Percentiles rank a stretch among this genome's conserved stretches.
Conservation (phyloP, 352 stramenopile species). For the Phytophthora crassamura region DNA sequence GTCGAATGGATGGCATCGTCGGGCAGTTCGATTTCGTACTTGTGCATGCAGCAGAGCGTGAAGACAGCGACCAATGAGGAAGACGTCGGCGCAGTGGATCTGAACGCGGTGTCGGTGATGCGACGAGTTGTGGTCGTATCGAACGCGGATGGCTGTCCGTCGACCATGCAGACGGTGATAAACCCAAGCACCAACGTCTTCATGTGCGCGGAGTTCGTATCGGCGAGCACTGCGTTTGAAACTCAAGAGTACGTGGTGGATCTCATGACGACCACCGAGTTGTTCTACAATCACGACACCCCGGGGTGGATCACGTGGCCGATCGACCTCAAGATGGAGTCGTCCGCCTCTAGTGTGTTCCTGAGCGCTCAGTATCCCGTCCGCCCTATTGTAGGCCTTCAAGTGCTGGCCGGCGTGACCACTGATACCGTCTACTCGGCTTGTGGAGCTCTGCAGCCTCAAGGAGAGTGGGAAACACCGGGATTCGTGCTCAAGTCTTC, state of each 20-base stretch:
- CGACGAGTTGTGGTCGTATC: conserved; percentile 34
- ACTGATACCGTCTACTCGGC: conserved; percentile 28
- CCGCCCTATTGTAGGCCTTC: conserved; percentile 38
- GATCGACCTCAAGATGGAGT: conserved; percentile 30
- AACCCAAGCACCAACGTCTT: conserved; percentile 32
- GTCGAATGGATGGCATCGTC: conserved; percentile 37
- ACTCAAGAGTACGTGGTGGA: conserved; percentile 53
- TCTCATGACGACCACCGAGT: conserved; percentile 47
- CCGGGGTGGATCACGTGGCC: conserved; percentile 52
- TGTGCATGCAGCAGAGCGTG: conserved; percentile 40
- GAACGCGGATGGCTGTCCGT: conserved; percentile 22
- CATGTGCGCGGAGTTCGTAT: conserved; percentile 39
- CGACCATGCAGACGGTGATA: conserved; percentile 30
- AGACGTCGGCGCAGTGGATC: conserved; percentile 25
- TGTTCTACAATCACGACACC: conserved; percentile 55
- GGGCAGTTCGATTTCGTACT: conserved; percentile 34
- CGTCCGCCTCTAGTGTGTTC: conserved; percentile 32
- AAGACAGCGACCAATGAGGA: conserved; percentile 14
- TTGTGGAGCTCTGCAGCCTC: conserved; percentile 28
- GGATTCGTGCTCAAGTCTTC: conserved; percentile 33
- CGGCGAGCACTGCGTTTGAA: conserved; percentile 22
- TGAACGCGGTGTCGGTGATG: conserved; percentile 28
- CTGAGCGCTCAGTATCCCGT: conserved; percentile 45
- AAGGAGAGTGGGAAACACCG: conserved; percentile 29
- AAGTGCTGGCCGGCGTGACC: conserved; percentile 38